Evolutionary conservation across 2,329 filamentous ascomycete species (phyloP).

Genomic region (Rachicladosporium sp.): DNA sequence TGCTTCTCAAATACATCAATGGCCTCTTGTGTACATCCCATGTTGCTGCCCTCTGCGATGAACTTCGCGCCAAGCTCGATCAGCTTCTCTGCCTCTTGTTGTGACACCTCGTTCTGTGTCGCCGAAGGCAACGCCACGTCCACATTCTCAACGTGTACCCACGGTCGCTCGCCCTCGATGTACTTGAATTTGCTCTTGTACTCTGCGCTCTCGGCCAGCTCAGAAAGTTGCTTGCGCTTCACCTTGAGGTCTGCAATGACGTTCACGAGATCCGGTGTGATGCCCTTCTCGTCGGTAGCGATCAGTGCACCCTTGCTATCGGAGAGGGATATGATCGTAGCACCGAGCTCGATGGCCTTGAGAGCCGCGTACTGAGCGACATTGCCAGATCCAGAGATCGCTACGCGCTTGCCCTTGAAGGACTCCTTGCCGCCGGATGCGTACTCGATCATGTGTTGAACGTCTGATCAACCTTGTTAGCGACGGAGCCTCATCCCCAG

Average conservation of each 20-base stretch:
- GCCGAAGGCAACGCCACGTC: slow-evolving; percentile 87
- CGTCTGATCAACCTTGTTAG: slow-evolving; percentile 38
- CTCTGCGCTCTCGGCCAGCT: slow-evolving; percentile 46
- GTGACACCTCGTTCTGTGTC: slow-evolving; percentile 94
- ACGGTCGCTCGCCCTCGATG: slow-evolving; percentile 76
- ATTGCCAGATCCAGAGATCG: slow-evolving; percentile 94
- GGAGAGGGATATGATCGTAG: slow-evolving; percentile 80
- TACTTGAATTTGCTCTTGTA: slow-evolving; percentile 65
- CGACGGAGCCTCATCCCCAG: neutral
- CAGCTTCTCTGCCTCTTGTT: slow-evolving; percentile 76
- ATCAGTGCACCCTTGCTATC: slow-evolving; percentile 82
- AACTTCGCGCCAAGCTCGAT: slow-evolving; percentile 66
- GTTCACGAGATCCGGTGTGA: slow-evolving; percentile 68
- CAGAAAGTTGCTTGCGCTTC: slow-evolving; percentile 68
- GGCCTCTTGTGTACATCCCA: slow-evolving; percentile 93
- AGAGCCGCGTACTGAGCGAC: slow-evolving; percentile 95
- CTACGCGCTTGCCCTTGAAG: slow-evolving; percentile 84
- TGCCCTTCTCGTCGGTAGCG: slow-evolving; percentile 54
- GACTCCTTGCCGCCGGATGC: slow-evolving; percentile 64
- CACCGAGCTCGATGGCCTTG: slow-evolving; percentile 92
- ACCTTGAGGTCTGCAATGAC: slow-evolving; percentile 78
- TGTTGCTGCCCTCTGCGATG: slow-evolving; percentile 95
- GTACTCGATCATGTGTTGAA: slow-evolving; percentile 88
- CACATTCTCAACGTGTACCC: slow-evolving; percentile 78
- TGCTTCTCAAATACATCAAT: slow-evolving; percentile 84